A percentile compares a stretch with the other conserved stretches of the same genome.
phyloP scores from a whole-genome alignment of 2,329 filamentous ascomycete species.

The Talaromyces sp. region DNA sequence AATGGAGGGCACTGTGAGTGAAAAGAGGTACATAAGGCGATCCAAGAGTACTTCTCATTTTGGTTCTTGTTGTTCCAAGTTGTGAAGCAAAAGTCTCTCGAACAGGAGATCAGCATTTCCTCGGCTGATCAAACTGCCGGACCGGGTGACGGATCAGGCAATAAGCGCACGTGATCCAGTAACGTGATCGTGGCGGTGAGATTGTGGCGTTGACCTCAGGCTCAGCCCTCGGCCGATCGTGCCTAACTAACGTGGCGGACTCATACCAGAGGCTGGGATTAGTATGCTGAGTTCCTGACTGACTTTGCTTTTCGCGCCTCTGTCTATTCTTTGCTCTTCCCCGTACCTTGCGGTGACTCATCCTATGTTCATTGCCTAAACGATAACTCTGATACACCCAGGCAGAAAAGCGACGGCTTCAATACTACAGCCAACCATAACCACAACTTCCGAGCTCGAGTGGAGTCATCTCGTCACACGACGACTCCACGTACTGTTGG shows the following conservation, averaged over 20 bases:
- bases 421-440: constrained; percentile 4
- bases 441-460: constrained; percentile 3
- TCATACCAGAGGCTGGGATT: background rate
- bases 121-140: background rate
- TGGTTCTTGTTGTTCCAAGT: background rate
- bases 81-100: background rate
- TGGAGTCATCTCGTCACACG: constrained; percentile 18
- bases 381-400: background rate
- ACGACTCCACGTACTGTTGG: constrained; percentile 9
- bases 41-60: background rate
- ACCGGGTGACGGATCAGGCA: background rate
- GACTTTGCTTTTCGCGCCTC: background rate
- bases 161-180: background rate
- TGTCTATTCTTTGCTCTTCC: background rate
- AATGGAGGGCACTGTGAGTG: background rate
- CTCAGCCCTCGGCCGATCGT: constrained; percentile 14
- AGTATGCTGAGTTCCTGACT: constrained; percentile 5
- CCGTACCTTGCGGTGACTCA: constrained; percentile 14
- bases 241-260: constrained; percentile 14
- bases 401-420: constrained; percentile 8
- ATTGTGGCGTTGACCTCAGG: constrained; percentile 12
- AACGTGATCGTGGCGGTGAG: constrained; percentile 11
- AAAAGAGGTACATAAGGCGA: background rate
- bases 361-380: constrained; percentile 3
- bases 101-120: background rate